phyloP scores from a whole-genome alignment of 2,329 filamentous ascomycete species.

The Hymenoscyphus infarciens region DNA sequence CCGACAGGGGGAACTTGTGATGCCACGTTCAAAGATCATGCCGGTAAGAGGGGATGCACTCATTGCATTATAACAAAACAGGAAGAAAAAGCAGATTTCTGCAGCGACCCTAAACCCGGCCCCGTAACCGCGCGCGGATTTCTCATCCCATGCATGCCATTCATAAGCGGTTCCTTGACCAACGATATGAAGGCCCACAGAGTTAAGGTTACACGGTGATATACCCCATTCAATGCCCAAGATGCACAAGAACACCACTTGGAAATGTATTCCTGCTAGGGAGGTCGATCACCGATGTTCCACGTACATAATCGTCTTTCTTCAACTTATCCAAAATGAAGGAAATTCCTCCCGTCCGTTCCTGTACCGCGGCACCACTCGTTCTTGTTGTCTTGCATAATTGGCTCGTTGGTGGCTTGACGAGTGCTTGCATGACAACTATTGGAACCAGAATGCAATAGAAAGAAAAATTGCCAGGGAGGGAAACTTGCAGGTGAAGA shows the following conservation, averaged over 20 bases:
- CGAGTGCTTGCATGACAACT: not conserved
- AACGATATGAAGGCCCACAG: not conserved
- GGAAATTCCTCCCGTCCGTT: not conserved
- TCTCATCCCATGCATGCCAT: slow-evolving; percentile 1
- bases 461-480: not conserved
- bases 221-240: not conserved
- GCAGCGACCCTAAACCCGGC: not conserved
- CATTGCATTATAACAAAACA: not conserved
- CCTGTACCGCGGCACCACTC: not conserved
- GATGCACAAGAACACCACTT: not conserved
- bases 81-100: not conserved
- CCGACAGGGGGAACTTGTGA: too few relatives aligned
- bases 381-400: slow-evolving; percentile 1
- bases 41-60: too few relatives aligned
- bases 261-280: too few relatives aligned
- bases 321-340: not conserved
- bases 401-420: not conserved
- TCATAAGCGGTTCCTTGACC: not conserved
- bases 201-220: not conserved
- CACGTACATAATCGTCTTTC: not conserved
- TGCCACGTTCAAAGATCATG: too few relatives aligned
- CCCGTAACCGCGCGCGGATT: not conserved
- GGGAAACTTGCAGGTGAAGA: not conserved
- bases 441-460: not conserved
- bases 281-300: not conserved